Percentiles rank a stretch among this genome's conserved stretches.
phyloP scores from a whole-genome alignment of 305 asterid species.

The Solanum hybrid region DNA sequence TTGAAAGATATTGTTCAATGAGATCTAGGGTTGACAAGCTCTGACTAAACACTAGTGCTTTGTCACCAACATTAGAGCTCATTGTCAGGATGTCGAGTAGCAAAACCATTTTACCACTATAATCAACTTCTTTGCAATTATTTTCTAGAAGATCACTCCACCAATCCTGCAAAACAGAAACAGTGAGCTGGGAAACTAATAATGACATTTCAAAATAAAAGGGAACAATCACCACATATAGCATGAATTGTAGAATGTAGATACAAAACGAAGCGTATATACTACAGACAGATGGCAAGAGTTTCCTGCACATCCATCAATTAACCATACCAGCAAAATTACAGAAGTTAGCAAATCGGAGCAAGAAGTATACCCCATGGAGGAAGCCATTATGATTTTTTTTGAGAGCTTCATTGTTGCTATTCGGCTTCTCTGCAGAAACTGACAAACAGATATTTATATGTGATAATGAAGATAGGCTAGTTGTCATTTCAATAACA shows the following conservation, averaged over 20 bases:
- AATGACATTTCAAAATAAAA: not conserved
- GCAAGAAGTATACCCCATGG: constrained; percentile 50
- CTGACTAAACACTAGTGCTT: constrained; percentile 94
- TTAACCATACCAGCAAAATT: not conserved
- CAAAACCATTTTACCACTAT: constrained; percentile 96
- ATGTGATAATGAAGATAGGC: not conserved
- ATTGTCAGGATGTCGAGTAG: constrained; percentile 74
- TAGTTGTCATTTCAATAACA: not conserved
- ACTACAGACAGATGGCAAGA: not conserved
- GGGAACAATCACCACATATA: not conserved
- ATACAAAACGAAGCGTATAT: not conserved
- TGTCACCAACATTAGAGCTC: constrained; percentile 83
- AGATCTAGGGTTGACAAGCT: constrained; percentile 82
- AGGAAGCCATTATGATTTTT: constrained; percentile 63
- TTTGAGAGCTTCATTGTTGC: constrained; percentile 28
- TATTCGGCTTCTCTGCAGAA: constrained; percentile 56
- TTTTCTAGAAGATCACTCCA: constrained; percentile 64
- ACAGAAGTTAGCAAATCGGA: not conserved
- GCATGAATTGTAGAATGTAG: not conserved
- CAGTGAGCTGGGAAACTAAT: not conserved
- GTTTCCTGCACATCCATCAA: not conserved
- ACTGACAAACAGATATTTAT: not conserved
- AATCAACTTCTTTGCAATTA: constrained; percentile 56
- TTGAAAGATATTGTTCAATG: constrained; percentile 78
- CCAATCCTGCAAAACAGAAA: constrained; percentile 62